Evolutionary conservation across 148 eudicot genomes (phyloP), one percentile per base, ranked within the genome.

Genomic region (Silene conica): DNA sequence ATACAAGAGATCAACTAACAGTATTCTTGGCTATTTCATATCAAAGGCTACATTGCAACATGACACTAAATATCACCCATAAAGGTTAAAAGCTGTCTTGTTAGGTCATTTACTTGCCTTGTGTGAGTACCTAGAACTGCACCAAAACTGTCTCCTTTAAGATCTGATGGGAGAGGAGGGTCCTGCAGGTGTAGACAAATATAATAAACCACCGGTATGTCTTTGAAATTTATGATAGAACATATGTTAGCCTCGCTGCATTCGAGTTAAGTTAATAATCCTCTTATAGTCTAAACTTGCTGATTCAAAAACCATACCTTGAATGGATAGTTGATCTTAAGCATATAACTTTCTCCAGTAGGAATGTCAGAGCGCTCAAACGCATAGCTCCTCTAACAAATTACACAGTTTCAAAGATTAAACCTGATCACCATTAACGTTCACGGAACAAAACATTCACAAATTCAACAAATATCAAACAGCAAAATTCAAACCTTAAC

Each of bases 291-390:
- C 41, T 23, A 41, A 68, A 60, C 57, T 62, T 59, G 45, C 12
- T 3, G 43, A 19, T 62, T n/a, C 25, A 26, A 26, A 12, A 5
- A 34, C 13, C 66, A 73, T 80, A 95, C 99, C 96, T 89, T 90
- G 74, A 87, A 92, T 25, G 96, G 91, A 82, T 96, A 96, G 76
- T 82, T 96, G 79, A 96, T 82, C 84, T 96, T 89, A 34, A 96
- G 87, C 58, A 81, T 88, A 71, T 90, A 90, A 77, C 86, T 90
- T 82, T 90, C 94, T 72, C 94, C 96, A 23, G 56, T 64, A 66
- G 94, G 94, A 79, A 96, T 77, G 77, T 96, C 96, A 77, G 89
- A 76, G 55, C 90, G 87, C 80, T 95, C 99, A 84, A 96, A 96
- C 50, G 99, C 96, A 84, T 96, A 96, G 57, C 73, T 90, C 78